Conservation (phyloP, 352 stramenopile genomes). For the Elongisporangium prolatum region DNA sequence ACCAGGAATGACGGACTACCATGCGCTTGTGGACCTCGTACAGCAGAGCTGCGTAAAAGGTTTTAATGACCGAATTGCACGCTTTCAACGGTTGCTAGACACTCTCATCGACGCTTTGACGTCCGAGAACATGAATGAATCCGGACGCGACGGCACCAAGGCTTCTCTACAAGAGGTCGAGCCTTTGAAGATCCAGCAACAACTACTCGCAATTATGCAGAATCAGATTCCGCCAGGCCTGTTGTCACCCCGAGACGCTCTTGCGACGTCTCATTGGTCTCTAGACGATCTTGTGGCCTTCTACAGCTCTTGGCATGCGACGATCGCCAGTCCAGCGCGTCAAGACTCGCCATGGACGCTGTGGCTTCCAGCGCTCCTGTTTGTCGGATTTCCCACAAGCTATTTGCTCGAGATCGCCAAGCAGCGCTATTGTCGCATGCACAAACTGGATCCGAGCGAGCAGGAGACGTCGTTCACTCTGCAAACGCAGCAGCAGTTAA, state of each 20-base stretch:
- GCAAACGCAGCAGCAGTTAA: neutral
- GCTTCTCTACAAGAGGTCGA: neutral
- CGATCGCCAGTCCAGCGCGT: constrained; percentile 1
- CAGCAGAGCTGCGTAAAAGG: neutral
- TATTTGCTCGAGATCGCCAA: constrained; percentile 10
- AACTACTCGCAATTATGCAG: constrained; percentile 12
- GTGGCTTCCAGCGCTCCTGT: constrained; percentile 16
- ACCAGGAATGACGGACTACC: neutral
- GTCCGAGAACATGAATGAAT: neutral
- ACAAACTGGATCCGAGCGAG: neutral
- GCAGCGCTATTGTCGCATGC: neutral
- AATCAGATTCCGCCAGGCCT: constrained; percentile 15
- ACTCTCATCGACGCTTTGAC: neutral
- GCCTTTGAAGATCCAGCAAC: neutral
- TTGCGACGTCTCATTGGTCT: constrained; percentile 7
- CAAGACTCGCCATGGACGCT: neutral
- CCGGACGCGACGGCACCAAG: neutral
- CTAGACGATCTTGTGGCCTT: constrained; percentile 19
- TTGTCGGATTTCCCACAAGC: neutral
- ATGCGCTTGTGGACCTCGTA: neutral
- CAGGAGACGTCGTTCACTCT: neutral
- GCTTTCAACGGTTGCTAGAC: neutral
- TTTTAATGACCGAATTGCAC: neutral
- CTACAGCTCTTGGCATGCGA: constrained; percentile 23
- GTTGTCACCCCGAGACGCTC: neutral